These are phyloP conservation scores for Byssoonygena ceratinophila DNA, from an alignment of 2,329 filamentous ascomycete species.

Conservation along the genomic window DNA sequence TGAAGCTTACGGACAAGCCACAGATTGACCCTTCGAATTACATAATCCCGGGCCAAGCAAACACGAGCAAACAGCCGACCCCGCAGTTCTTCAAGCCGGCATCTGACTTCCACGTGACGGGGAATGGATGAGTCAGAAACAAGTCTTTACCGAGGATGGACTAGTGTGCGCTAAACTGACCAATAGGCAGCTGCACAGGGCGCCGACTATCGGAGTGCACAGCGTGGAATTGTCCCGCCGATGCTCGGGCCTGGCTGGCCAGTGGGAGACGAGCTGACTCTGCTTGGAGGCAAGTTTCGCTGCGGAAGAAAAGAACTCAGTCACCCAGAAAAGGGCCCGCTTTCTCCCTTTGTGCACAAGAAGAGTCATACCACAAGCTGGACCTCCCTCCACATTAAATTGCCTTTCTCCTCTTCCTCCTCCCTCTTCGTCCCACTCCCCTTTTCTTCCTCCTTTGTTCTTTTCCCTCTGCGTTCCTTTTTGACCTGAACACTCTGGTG, in stretches of 20 bases:
- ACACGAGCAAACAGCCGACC: neutral
- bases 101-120: neutral
- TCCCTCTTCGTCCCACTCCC: neutral
- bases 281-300: neutral
- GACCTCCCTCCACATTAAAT: neutral
- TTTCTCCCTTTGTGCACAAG: neutral
- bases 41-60: neutral
- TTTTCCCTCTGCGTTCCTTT: neutral
- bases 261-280: neutral
- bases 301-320: neutral
- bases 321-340: neutral
- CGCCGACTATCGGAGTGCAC: slow-evolving; percentile 7
- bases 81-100: neutral
- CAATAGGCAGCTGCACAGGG: neutral
- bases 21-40: neutral
- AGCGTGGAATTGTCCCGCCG: neutral
- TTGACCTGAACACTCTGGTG: neutral
- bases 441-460: neutral
- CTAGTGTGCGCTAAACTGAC: neutral
- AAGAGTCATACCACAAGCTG: slow-evolving; percentile 7
- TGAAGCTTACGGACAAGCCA: neutral
- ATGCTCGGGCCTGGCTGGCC: slow-evolving; percentile 5
- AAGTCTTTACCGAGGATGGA: neutral
- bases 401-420: neutral
- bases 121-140: neutral